Conservation (phyloP, 495 filamentous ascomycete genomes). For the Mycothermus thermophilus region DNA sequence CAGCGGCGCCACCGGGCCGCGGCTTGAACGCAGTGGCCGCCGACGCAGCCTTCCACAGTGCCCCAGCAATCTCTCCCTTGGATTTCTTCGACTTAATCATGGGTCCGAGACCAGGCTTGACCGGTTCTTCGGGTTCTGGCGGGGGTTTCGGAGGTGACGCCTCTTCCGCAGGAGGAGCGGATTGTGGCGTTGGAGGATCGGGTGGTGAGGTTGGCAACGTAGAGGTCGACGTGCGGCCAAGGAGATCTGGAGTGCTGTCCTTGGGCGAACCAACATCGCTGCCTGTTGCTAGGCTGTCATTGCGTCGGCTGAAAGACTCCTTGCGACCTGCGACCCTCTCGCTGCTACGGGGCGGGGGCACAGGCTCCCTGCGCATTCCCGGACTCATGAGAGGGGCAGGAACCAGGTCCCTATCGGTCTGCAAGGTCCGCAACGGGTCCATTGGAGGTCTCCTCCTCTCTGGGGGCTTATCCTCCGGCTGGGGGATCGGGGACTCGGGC, state of each 20-base stretch:
- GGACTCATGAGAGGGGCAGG: conserved; percentile 42
- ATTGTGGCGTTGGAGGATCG: conserved; percentile 9
- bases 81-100: conserved; percentile 73
- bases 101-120: conserved; percentile 68
- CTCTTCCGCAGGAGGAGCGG: conserved; percentile 12
- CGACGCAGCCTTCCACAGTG: conserved; percentile 73
- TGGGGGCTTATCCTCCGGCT: conserved; percentile 31
- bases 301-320: conserved; percentile 17
- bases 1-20: conserved; percentile 65
- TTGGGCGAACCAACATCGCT: conserved; percentile 9
- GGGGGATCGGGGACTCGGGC: conserved; percentile 19
- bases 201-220: conserved; percentile 4
- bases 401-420: conserved; percentile 31
- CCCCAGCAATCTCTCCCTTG: conserved; percentile 53
- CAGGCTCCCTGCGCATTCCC: conserved; percentile 29
- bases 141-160: conserved; percentile 16
- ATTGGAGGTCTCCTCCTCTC: conserved; percentile 41
- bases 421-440: conserved; percentile 31
- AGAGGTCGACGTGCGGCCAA: conserved; percentile 9
- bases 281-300: too few relatives aligned
- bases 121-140: conserved; percentile 36
- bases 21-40: conserved; percentile 74
- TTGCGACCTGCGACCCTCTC: conserved; percentile 30
- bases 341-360: conserved; percentile 30
- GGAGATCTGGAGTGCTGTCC: conserved; percentile 7